Evolutionary conservation across 2,329 filamentous ascomycete species (phyloP).

Genomic region (Fusarium sp.): DNA sequence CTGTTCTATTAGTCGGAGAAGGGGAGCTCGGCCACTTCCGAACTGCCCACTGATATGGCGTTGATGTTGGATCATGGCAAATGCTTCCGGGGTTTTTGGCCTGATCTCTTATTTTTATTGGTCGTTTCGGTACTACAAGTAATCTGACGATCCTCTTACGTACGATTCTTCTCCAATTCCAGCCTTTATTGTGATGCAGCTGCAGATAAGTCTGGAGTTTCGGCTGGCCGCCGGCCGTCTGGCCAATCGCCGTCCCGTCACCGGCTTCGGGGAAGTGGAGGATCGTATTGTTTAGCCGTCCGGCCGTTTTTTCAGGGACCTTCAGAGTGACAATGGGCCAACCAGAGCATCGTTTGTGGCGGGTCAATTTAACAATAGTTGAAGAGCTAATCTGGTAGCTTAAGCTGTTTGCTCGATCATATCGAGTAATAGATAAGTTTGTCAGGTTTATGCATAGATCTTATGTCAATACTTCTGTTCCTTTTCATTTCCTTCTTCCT

Average conservation of each 20-base stretch:
- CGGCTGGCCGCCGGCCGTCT: constrained; percentile 2
- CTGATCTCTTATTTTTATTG: constrained; percentile 11
- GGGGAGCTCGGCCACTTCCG: constrained; percentile 47
- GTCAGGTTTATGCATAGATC: background rate
- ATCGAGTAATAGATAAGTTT: constrained; percentile 30
- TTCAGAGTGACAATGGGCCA: background rate
- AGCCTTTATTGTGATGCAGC: background rate
- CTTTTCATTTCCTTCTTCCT: background rate
- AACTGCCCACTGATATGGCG: constrained; percentile 22
- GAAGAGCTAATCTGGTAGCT: constrained; percentile 22
- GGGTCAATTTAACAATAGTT: background rate
- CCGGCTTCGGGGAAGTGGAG: constrained; percentile 33
- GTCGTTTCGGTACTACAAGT: constrained; percentile 16
- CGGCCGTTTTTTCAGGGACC: constrained; percentile 6
- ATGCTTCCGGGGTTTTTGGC: constrained; percentile 1
- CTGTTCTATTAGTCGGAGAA: constrained; percentile 26
- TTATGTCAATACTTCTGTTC: background rate
- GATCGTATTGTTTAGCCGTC: constrained; percentile 4
- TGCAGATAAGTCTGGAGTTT: constrained; percentile 1
- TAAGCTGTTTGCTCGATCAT: constrained; percentile 27
- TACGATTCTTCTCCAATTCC: background rate
- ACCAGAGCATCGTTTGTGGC: background rate
- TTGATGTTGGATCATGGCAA: constrained; percentile 14
- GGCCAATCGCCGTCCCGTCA: background rate
- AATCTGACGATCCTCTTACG: constrained; percentile 1